Evolutionary conservation across 2,329 filamentous ascomycete genomes (phyloP).

Genomic region (Sarocladium brachiariae): DNA sequence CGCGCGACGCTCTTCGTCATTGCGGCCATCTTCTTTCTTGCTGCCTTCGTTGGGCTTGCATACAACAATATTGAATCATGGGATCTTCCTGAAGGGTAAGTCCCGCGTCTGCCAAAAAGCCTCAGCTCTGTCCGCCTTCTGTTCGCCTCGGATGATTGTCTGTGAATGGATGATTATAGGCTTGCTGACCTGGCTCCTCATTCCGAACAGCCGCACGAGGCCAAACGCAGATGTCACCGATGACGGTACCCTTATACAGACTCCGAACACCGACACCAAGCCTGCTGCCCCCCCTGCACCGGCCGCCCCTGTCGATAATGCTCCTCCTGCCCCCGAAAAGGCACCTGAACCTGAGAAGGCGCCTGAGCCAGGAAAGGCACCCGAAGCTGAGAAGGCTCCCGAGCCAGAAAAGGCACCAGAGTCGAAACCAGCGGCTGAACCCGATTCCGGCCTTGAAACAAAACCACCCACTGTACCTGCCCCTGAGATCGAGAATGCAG

Average conservation of each 20-base stretch:
- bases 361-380: constrained; percentile 9
- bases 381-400: not conserved
- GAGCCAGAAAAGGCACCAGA: constrained; percentile 7
- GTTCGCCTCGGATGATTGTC: no score
- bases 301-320: not conserved
- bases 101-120: not conserved
- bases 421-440: not conserved
- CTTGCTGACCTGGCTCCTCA: not conserved
- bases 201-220: not conserved
- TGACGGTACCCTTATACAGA: constrained; percentile 5
- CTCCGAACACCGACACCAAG: not conserved
- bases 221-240: constrained; percentile 9
- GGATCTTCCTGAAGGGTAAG: constrained; percentile 16
- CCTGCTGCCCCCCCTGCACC: not conserved
- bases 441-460: not conserved
- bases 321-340: not conserved
- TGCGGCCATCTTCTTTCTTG: constrained; percentile 25
- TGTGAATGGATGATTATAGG: no score
- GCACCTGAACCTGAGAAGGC: constrained; percentile 1
- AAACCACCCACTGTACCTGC: constrained; percentile 13
- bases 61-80: constrained; percentile 26
- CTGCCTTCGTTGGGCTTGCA: constrained; percentile 24
- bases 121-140: no score
- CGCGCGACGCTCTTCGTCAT: constrained; percentile 22
- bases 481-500: constrained; percentile 15